These are phyloP conservation scores for Penicillium verhagenii DNA, from an alignment of 495 filamentous ascomycete species.

Conservation along the genomic window DNA sequence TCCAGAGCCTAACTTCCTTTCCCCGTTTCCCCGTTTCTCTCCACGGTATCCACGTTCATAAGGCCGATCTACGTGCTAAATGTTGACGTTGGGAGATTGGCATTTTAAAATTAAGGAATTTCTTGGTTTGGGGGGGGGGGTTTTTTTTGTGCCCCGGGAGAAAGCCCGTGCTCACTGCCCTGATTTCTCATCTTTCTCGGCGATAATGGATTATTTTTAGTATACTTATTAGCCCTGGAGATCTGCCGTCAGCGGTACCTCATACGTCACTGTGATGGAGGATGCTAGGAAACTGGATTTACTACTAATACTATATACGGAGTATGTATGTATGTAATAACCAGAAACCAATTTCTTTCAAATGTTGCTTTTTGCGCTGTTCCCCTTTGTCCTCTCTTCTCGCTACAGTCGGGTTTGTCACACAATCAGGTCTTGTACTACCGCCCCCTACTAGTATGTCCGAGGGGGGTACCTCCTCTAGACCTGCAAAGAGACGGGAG, in stretches of 20 bases:
- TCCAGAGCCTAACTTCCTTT: conserved; percentile 1
- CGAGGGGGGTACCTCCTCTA: too few species aligned
- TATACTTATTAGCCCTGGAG: not conserved
- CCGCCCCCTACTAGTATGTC: not conserved
- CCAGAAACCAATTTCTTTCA: too few species aligned
- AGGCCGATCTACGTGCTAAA: not conserved
- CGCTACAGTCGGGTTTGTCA: not conserved
- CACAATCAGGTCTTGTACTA: conserved; percentile 10
- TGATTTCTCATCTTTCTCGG: not conserved
- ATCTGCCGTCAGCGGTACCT: not conserved
- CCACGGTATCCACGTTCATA: not conserved
- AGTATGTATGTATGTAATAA: not conserved
- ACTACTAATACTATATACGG: too few species aligned
- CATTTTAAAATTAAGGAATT: not conserved
- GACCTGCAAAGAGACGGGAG: not conserved
- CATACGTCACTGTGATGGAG: not conserved
- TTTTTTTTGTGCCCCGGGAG: not conserved
- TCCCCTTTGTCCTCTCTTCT: not conserved
- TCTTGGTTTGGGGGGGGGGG: not conserved
- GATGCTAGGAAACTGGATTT: not conserved
- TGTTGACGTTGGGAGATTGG: not conserved
- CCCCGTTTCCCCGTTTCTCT: conserved; percentile 5
- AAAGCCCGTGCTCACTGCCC: not conserved
- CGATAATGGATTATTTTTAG: not conserved
- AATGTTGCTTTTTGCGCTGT: not conserved